These are phyloP conservation scores for Canna indica DNA, from an alignment of 176 grass and related monocot genomes.

Conservation along the genomic window DNA sequence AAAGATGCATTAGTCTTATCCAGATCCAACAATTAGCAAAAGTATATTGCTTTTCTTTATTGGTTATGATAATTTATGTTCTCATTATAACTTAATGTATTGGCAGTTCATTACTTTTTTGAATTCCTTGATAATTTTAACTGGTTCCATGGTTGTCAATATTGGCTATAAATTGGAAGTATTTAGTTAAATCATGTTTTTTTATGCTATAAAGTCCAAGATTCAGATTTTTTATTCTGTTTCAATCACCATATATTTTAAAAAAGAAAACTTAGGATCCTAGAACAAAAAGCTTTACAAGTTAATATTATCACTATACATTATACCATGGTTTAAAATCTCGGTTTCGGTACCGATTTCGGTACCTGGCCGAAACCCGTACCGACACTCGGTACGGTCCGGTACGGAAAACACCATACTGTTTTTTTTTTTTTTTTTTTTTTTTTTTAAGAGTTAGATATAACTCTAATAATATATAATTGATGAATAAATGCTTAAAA, in stretches of 20 bases:
- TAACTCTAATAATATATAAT: too few species aligned
- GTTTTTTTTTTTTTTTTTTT: too few species aligned
- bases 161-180: neutral
- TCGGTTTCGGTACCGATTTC: too few species aligned
- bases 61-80: neutral
- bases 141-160: neutral
- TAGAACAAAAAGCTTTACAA: neutral
- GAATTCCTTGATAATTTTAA: neutral
- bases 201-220: neutral
- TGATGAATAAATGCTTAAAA: too few species aligned
- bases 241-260: neutral
- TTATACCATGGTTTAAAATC: too few species aligned
- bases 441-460: too few species aligned
- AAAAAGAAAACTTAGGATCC: neutral
- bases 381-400: too few species aligned
- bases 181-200: neutral
- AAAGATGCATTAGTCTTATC: constrained; percentile 78
- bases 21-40: constrained; percentile 83
- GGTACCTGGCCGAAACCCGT: too few species aligned
- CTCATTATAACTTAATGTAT: neutral
- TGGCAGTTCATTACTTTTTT: too few species aligned
- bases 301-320: too few species aligned
- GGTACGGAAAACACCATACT: too few species aligned
- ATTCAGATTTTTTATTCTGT: neutral
- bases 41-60: constrained; percentile 26